These are phyloP conservation scores for Vigna reflexopilosa DNA, from an alignment of 306 rosid genomes.

Conservation along the genomic window DNA sequence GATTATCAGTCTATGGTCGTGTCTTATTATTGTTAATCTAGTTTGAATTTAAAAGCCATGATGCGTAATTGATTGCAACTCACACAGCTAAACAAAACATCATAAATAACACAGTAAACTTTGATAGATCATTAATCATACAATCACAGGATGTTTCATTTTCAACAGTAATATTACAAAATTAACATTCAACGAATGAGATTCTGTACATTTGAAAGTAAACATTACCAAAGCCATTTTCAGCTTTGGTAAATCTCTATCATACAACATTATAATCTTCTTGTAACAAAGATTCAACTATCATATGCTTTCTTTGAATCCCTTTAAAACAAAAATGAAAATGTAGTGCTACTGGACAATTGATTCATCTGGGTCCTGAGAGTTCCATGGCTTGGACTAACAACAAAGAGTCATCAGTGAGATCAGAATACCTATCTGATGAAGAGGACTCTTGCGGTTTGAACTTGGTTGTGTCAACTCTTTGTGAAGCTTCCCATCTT, in stretches of 20 bases:
- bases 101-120: background rate
- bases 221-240: conserved; percentile 49
- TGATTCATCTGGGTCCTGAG: conserved; percentile 88
- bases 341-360: background rate
- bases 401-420: conserved; percentile 87
- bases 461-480: conserved; percentile 45
- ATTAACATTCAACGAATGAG: conserved; percentile 49
- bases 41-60: background rate
- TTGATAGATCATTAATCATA: background rate
- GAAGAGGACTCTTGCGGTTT: conserved; percentile 53
- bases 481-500: conserved; percentile 63
- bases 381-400: conserved; percentile 98
- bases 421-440: conserved; percentile 79
- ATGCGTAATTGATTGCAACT: background rate
- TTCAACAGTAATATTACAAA: conserved; percentile 12
- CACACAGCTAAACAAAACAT: background rate
- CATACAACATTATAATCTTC: conserved; percentile 51
- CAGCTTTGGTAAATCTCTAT: conserved; percentile 50
- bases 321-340: background rate
- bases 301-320: conserved; percentile 41
- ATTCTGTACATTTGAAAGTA: conserved; percentile 70
- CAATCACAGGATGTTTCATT: conserved; percentile 26
- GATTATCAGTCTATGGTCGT: background rate
- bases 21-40: background rate
- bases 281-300: conserved; percentile 53